Base-by-base conservation (phyloP, 352 stramenopile species). In the Phytopythium kandeliae region DNA sequence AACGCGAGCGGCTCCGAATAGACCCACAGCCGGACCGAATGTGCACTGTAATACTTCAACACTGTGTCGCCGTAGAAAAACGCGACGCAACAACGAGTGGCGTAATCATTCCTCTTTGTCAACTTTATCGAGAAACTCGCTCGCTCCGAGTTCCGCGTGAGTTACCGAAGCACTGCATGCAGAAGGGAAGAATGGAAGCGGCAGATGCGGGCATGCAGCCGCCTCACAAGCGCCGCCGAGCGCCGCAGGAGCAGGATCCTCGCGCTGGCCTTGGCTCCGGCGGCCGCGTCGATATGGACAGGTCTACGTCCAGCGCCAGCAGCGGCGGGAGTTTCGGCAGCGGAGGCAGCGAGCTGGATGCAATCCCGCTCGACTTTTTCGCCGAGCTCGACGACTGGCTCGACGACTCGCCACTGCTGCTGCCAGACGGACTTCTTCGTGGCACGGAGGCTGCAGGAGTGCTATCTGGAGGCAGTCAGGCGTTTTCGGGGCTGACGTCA, bases 321-420 rank as follows among this genome's bases (percentile, higher is more conserved):
- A 30, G 12, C 40, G 12, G 40, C 3, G 11, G 19, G n/a, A n/a
- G n/a, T n/a, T n/a, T n/a, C 19, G n/a, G 9, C 3, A 9, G 26
- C 37, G 19, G 19, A 11, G 13, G 42, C 8, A 25, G 10, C 42
- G 25, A 48, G 15, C 42, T 16, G 24, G 16, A 19, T 15, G 42
- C 42, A 22, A 13, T 44, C 19, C 21, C 35, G 19, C 33, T 56
- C 25, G 63, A 69, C 49, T 71, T 69, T 40, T 38, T 66, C 1
- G 50, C 54, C 35, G 57, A 69, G 21, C 60, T 72, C 34, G 56
- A 67, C 54, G 49, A 58, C 16, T 69, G 60, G 52, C 50, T 72
- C 16, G 44, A 63, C 21, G 44, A 37, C 30, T 17, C 17, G 10
- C 17, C 19, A 11, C 12, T 26, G 28, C 44, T 38, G 7, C 25